Conservation (phyloP, 2,329 filamentous ascomycete genomes). For the Sporothrix schenckii region DNA sequence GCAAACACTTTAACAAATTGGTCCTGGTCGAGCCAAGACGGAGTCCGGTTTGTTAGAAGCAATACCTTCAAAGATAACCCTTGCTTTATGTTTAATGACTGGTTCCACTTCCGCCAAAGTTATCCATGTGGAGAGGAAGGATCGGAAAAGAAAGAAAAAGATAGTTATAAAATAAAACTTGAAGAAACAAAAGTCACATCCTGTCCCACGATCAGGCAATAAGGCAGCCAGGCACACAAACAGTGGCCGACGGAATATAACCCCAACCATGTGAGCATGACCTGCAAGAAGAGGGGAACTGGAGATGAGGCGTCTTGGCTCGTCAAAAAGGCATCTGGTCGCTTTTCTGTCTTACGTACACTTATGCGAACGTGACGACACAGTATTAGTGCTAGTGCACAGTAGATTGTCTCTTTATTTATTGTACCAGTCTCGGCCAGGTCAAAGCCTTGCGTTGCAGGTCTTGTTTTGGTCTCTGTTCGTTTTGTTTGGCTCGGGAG, state of each 20-base stretch:
- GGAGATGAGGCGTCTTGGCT: not conserved
- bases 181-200: not conserved
- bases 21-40: not conserved
- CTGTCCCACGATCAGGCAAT: conserved; percentile 1
- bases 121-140: not conserved
- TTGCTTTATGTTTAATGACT: conserved; percentile 2
- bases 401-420: too few species aligned
- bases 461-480: not conserved
- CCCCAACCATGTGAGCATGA: not conserved
- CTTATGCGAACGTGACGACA: not conserved
- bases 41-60: not conserved
- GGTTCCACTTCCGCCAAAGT: not conserved
- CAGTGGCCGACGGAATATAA: not conserved
- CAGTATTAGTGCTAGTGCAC: not conserved
- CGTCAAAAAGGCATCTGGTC: not conserved
- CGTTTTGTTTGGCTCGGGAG: too few species aligned
- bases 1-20: not conserved
- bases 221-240: conserved; percentile 9
- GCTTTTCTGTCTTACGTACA: not conserved
- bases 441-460: not conserved
- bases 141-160: not conserved
- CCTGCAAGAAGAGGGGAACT: not conserved
- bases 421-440: too few species aligned
- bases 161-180: too few species aligned
- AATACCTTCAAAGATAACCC: not conserved